A percentile compares a stretch with the other conserved stretches of the same genome.
Evolutionary conservation across 768 basidiomycete genomes (phyloP).

Genomic region (Lactarius vividus): DNA sequence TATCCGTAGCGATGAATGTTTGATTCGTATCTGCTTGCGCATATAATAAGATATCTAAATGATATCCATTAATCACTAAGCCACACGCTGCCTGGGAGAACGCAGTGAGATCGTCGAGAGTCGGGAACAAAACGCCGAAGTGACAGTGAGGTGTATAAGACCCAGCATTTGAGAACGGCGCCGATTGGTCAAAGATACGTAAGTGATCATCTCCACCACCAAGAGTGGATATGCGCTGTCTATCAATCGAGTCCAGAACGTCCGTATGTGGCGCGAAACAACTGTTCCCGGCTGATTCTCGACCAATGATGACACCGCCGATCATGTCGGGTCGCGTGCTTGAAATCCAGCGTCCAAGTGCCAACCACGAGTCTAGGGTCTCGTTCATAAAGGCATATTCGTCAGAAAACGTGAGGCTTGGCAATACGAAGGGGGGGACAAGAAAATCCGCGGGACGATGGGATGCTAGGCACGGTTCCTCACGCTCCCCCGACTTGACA

Average conservation of each 20-base stretch:
- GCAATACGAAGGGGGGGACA: slow-evolving; percentile 59
- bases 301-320: slow-evolving; percentile 41
- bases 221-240: slow-evolving; percentile 5
- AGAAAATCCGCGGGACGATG: slow-evolving; percentile 48
- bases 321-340: slow-evolving; percentile 33
- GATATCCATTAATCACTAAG: slow-evolving; percentile 18
- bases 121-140: slow-evolving; percentile 23
- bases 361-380: slow-evolving; percentile 32
- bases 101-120: slow-evolving; percentile 19
- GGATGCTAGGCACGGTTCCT: slow-evolving; percentile 28
- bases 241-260: slow-evolving; percentile 8
- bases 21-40: slow-evolving; percentile 13
- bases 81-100: slow-evolving; percentile 26
- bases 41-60: slow-evolving; percentile 24
- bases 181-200: slow-evolving; percentile 1
- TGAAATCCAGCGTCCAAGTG: slow-evolving; percentile 33
- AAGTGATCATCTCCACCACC: slow-evolving; percentile 5
- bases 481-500: background rate
- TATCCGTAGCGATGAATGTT: slow-evolving; percentile 15
- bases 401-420: slow-evolving; percentile 35
- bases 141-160: background rate
- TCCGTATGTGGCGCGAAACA: slow-evolving; percentile 19
- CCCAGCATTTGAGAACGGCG: background rate
- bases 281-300: slow-evolving; percentile 11
- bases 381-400: slow-evolving; percentile 24